Evolutionary conservation across 495 filamentous ascomycete genomes (phyloP), one percentile per base, ranked within the genome.

Genomic region (Peziza echinospora): DNA sequence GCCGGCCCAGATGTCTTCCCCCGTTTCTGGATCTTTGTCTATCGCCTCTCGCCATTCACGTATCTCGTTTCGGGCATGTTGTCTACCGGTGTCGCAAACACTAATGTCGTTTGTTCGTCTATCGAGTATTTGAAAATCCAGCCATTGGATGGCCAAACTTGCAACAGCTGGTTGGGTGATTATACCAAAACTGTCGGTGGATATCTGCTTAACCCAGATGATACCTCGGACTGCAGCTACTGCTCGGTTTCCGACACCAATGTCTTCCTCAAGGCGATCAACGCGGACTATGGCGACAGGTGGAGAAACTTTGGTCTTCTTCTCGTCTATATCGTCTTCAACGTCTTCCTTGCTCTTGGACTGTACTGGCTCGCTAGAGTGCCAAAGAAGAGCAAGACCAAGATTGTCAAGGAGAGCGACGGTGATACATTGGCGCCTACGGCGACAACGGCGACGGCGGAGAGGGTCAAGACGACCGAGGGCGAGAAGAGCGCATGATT

Each of bases 331-430:
- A 13, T 11, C 19, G 13, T 42, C 9, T 1, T 42, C 63, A 93
- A 93, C 59, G 62, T 85, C 47, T 54, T 64, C n/a, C 76, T 60
- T 21, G 84, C 82, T 0, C 56, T 87, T 17, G 65, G 70, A 37
- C 56, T 93, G 16, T 93, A 92, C 62, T 92, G 80, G 78, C 59
- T 85, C 45, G 69, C 72, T 5, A 66, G 84, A 5, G 79, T 92
- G 44, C 81, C 82, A 13, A 85, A 84, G 70, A 72, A 67, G 50
- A 66, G 64, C 54, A 66, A 70, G 46, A 66, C 68, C 57, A 62
- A 69, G 53, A 60, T 25, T 22, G 28, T 16, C 9, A 34, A 34
- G 16, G 16, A 34, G 28, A n/a, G n/a, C n/a, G n/a, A n/a, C n/a
- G n/a, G n/a, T n/a, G n/a, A n/a, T n/a, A n/a, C n/a, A n/a, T n/a